A percentile compares a stretch with the other conserved stretches of the same genome.
Evolutionary conservation across 2,329 filamentous ascomycete species (phyloP).

Genomic region (Botrytis medusae): DNA sequence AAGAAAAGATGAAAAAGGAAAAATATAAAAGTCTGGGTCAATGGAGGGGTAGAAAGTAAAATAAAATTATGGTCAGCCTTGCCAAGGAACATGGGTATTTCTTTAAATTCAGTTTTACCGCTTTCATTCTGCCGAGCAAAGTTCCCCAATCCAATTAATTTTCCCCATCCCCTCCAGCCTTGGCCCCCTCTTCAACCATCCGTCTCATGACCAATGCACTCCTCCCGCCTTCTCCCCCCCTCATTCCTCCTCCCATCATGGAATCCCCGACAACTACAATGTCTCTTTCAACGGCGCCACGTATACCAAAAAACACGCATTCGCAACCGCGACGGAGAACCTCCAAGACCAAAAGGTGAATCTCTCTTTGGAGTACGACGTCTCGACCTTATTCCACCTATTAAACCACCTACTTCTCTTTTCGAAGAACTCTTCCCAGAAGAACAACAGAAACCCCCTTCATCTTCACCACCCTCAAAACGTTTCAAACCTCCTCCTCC

Average conservation of each 20-base stretch:
- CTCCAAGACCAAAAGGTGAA: constrained; percentile 7
- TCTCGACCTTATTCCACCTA: not conserved
- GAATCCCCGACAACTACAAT: constrained; percentile 40
- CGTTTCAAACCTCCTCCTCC: not conserved
- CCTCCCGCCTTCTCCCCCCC: constrained; percentile 44
- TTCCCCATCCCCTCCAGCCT: constrained; percentile 19
- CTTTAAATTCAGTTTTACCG: not conserved
- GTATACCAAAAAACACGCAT: constrained; percentile 27
- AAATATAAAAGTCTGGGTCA: not conserved
- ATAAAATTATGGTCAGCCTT: constrained; percentile 9
- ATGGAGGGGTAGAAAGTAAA: constrained; percentile 3
- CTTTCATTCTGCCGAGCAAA: constrained; percentile 7
- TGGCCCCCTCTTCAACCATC: constrained; percentile 6
- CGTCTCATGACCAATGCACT: constrained; percentile 44
- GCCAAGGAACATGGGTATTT: constrained; percentile 11
- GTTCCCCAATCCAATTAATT: constrained; percentile 16
- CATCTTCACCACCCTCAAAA: not conserved
- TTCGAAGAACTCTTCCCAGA: constrained; percentile 57
- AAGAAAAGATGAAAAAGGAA: not conserved
- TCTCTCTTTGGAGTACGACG: constrained; percentile 13
- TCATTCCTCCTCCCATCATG: constrained; percentile 46
- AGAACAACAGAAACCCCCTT: constrained; percentile 34
- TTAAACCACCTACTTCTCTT: constrained; percentile 36
- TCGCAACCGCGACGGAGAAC: constrained; percentile 17
- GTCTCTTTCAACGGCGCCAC: constrained; percentile 19